These are phyloP conservation scores for Leishmania amazonensis DNA, from an alignment of 208 protist genomes.

Conservation along the genomic window DNA sequence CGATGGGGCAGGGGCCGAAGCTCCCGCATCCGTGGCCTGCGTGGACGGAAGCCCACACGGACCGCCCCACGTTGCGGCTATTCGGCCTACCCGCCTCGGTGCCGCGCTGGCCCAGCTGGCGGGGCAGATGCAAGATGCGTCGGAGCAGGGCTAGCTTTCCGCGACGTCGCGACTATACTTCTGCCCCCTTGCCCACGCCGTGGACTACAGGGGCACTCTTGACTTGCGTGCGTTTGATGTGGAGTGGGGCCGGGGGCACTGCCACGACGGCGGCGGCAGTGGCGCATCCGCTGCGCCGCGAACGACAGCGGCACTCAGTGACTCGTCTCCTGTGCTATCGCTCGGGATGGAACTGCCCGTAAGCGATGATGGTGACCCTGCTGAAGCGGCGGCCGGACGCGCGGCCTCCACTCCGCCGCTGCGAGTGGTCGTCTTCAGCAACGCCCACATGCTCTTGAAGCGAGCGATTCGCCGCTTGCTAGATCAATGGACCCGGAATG, in stretches of 20 bases:
- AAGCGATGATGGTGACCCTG: not conserved
- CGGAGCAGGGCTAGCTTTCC: not conserved
- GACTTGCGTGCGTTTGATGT: conserved; percentile 51
- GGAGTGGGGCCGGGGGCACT: not conserved
- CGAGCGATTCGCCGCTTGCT: conserved; percentile 57
- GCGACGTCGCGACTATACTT: conserved; percentile 28
- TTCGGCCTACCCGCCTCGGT: conserved; percentile 17
- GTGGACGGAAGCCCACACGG: not conserved
- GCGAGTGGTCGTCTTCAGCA: conserved; percentile 45
- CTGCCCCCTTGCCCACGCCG: conserved; percentile 60
- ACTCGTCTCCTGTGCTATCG: conserved; percentile 27
- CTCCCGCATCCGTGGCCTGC: not conserved
- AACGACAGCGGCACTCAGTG: not conserved
- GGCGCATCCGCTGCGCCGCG: not conserved
- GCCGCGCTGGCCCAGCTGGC: conserved; percentile 13
- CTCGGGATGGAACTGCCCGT: conserved; percentile 21
- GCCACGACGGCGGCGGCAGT: not conserved
- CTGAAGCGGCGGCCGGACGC: not conserved
- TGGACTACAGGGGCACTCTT: conserved; percentile 52
- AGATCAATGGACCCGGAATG: conserved; percentile 84
- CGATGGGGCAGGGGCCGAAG: not conserved
- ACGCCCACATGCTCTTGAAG: conserved; percentile 67
- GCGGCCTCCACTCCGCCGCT: not conserved
- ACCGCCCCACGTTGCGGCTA: conserved; percentile 6
- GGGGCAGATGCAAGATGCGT: conserved; percentile 4